Evolutionary conservation across 768 basidiomycete species (phyloP), one percentile per base, ranked within the genome.

Genomic region (Rhodotorula graminis): DNA sequence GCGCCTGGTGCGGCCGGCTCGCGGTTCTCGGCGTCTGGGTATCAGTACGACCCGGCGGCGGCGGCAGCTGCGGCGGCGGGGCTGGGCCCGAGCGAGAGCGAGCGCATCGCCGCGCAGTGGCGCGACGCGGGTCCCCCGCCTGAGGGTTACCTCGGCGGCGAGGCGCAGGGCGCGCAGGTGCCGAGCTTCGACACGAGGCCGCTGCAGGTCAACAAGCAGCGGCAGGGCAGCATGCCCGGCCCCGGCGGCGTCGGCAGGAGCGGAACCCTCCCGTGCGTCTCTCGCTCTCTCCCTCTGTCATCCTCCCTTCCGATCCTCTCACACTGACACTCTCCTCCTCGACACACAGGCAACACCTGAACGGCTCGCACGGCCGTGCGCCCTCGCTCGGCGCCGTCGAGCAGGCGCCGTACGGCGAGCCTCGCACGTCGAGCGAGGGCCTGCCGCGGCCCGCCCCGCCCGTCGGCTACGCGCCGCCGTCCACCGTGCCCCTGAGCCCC

Each of bases 181-280:
- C 73, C 73, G 14, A 68, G 56, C 31, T 74, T 74, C 18, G 73
- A 74, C 31, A 64, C 63, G 15, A 25, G 66, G 29, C 73, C 73
- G 52, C 33, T 74, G 27, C 69, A 65, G 40, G 73, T 74, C 47
- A 61, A 62, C 52, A 59, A 65, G 67, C 33, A 55, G n/a, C 15
- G 65, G 37, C 59, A 59, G 44, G 66, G 60, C 37, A 33, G 16
- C 16, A 3, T 44, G 66, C 37, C 58, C 2, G 58, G 37, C 0
- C 37, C 58, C 2, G 58, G 37, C 5, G 31, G 57, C 7, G 56
- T 67, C 14, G 37, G 15, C 12, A 21, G 71, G 59, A 67, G 66
- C 56, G 66, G 61, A 23, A 58, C 66, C 11, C 19, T 72, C 31
- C 66, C 61, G 55, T 65, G 53, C 52, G 64, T 62, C 25, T 1